Evolutionary conservation across 306 rosid genomes (phyloP).

Genomic region (Parietaria judaica): DNA sequence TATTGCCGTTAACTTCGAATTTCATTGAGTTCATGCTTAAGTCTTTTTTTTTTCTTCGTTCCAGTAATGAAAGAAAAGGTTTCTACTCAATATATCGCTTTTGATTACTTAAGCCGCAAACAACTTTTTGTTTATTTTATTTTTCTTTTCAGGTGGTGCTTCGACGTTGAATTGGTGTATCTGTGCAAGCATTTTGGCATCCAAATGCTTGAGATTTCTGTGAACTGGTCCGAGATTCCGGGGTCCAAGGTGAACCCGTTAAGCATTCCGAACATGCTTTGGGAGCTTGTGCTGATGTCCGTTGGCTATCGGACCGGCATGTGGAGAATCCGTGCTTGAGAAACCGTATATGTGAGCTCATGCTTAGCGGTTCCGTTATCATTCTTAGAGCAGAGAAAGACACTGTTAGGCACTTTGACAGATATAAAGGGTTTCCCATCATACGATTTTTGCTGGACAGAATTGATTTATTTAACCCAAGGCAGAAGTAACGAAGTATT

Average conservation of each 20-base stretch:
- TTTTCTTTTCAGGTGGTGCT: conserved; percentile 69
- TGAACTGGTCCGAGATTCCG: conserved; percentile 97
- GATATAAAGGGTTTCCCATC: neutral
- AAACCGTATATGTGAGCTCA: neutral
- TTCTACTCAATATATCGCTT: no score
- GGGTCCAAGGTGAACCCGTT: conserved; percentile 89
- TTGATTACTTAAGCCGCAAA: neutral
- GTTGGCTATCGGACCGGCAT: conserved; percentile 78
- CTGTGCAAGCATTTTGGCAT: conserved; percentile 64
- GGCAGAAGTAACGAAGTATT: neutral
- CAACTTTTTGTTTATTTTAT: neutral
- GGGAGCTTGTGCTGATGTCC: conserved; percentile 94
- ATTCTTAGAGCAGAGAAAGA: neutral
- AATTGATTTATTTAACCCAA: neutral
- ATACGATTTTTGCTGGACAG: neutral
- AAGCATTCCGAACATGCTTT: conserved; percentile 96
- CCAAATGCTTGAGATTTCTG: conserved; percentile 78
- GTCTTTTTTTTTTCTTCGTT: no score
- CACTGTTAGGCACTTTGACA: neutral
- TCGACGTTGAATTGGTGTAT: conserved; percentile 81
- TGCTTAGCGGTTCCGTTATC: neutral
- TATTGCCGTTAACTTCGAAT: no score
- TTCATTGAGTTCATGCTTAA: no score
- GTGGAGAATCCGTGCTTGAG: conserved; percentile 64
- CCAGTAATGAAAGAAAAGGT: no score